Base-by-base conservation (phyloP, 2,329 filamentous ascomycete genomes). In the Fusarium sp. region DNA sequence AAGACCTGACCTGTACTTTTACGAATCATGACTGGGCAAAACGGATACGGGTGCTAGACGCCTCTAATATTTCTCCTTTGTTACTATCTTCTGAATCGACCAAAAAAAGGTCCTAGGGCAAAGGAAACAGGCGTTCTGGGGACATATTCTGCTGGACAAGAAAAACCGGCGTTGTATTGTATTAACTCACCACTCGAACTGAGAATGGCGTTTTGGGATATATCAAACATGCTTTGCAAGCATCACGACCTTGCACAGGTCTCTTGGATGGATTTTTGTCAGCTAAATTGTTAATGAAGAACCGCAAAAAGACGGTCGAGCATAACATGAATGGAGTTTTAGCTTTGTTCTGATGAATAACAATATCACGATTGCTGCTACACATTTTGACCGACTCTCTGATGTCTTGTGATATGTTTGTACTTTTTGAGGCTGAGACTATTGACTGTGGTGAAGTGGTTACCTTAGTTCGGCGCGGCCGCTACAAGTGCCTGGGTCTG, bases 281-380 rank as follows among this genome's bases (percentile, higher is more conserved):
- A 67, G 67, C 68, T 77, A 73, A 60, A 74, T 75, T 73, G 69
- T 64, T 76, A 74, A 77, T 75, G 65, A 66, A 60, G 45, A 42
- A 51, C 72, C 72, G 61, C 63, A 72, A 15, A 66, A 60, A 54
- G 65, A 73, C 69, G 69, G 72, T 44, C 52, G 70, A 27, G 41
- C 31, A 58, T 46, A 63, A 60, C 52, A 67, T 38, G 58, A 48
- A 65, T 46, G 62, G 66, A 55, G 54, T 60, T 60, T 60, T 44
- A 54, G 62, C 46, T 66, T 68, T 59, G 44, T 49, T 63, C 46
- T 59, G 46, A 63, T 44, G 59, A 73, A 74, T 70, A 68, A 66
- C 64, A 70, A 73, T 46, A 61, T 63, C 25, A 62, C 39, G 27
- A 58, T 57, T 54, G 37, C 49, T 54, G 39, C 49, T 54, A n/a